Evolutionary conservation across 2,329 filamentous ascomycete species (phyloP).

Genomic region (Pseudogymnoascus sp.): DNA sequence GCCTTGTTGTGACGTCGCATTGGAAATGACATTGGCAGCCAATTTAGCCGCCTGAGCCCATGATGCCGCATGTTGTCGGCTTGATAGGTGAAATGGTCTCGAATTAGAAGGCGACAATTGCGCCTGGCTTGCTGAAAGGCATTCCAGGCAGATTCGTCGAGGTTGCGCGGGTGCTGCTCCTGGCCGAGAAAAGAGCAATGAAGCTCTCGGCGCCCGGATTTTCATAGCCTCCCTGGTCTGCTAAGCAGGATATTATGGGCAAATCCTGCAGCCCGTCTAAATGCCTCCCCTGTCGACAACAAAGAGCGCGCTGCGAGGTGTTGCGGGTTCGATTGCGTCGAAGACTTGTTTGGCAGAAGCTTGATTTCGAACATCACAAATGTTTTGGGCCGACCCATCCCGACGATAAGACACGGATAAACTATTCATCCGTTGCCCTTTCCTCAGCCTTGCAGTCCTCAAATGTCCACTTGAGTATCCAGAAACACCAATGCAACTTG

Average conservation of each 20-base stretch:
- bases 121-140: constrained; percentile 22
- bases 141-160: constrained; percentile 35
- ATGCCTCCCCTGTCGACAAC: neutral
- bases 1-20: constrained; percentile 56
- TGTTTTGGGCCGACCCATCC: constrained; percentile 10
- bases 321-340: constrained; percentile 3
- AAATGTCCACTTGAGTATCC: neutral
- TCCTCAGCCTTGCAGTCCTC: constrained; percentile 9
- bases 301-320: neutral
- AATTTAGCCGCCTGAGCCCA: constrained; percentile 69
- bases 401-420: constrained; percentile 4
- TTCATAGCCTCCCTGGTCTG: constrained; percentile 38
- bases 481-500: neutral
- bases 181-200: constrained; percentile 36
- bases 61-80: constrained; percentile 51
- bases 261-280: constrained; percentile 8
- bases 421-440: constrained; percentile 1
- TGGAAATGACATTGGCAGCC: constrained; percentile 63
- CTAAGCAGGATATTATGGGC: constrained; percentile 2
- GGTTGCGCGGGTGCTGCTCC: constrained; percentile 30
- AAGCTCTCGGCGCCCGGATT: constrained; percentile 45
- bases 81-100: constrained; percentile 29
- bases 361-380: constrained; percentile 10
- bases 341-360: neutral
- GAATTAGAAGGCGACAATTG: constrained; percentile 14